Conservation (phyloP, 2,329 filamentous ascomycete species). For the Penicillium vulpinum region DNA sequence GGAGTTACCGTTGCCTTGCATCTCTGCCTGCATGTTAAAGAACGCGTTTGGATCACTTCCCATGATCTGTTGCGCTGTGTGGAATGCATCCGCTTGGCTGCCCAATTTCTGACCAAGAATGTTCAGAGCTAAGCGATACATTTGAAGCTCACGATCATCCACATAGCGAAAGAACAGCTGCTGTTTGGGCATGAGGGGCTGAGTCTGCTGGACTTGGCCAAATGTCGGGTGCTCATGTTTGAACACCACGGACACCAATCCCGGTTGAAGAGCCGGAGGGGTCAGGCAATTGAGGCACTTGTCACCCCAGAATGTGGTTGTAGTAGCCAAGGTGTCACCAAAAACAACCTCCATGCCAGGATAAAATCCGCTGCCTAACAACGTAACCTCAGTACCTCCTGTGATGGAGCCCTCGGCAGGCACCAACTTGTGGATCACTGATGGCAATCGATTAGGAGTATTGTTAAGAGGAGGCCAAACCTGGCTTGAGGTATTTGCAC, state of each 20-base stretch:
- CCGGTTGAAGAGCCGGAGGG: slow-evolving; percentile 67
- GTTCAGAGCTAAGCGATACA: slow-evolving; percentile 46
- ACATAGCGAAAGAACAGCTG: slow-evolving; percentile 68
- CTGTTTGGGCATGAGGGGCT: slow-evolving; percentile 49
- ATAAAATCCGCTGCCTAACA: slow-evolving; percentile 77
- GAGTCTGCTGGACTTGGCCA: slow-evolving; percentile 46
- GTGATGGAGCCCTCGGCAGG: slow-evolving; percentile 77
- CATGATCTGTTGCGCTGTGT: slow-evolving; percentile 51
- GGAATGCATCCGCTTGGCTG: slow-evolving; percentile 50
- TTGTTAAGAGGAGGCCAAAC: slow-evolving; percentile 56
- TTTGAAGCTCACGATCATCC: slow-evolving; percentile 50
- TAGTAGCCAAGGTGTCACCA: slow-evolving; percentile 67
- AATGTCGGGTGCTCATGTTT: slow-evolving; percentile 56
- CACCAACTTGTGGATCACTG: slow-evolving; percentile 78
- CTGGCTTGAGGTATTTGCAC: slow-evolving; percentile 50
- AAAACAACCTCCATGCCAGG: slow-evolving; percentile 83
- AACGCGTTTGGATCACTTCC: slow-evolving; percentile 47
- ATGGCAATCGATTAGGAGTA: slow-evolving; percentile 54
- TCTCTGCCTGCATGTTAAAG: slow-evolving; percentile 50
- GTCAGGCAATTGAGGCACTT: slow-evolving; percentile 77
- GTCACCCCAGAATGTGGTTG: slow-evolving; percentile 78
- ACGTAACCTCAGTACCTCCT: slow-evolving; percentile 83
- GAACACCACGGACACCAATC: slow-evolving; percentile 70
- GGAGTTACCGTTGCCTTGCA: slow-evolving; percentile 34
- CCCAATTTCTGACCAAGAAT: slow-evolving; percentile 50